Evolutionary conservation across 192 early-diverging fungal genomes (phyloP).

Genomic region (Entomortierella beljakovae): DNA sequence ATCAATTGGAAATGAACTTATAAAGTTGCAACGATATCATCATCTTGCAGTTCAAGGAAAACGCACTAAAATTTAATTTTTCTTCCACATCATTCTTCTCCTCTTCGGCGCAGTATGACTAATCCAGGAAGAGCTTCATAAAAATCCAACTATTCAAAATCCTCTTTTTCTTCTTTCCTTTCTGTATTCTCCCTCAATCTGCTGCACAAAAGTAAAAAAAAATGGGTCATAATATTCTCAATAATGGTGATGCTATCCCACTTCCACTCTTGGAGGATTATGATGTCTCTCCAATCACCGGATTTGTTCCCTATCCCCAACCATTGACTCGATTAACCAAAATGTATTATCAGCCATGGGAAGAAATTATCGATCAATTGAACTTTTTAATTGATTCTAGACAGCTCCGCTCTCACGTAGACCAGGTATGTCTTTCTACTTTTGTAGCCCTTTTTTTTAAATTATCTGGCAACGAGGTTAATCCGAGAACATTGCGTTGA

Average conservation of each 20-base stretch:
- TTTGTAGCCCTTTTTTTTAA: neutral
- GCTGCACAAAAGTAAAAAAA: neutral
- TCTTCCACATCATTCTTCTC: too few relatives aligned
- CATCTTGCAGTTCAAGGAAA: too few relatives aligned
- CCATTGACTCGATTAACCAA: slow-evolving; percentile 78
- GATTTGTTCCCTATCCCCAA: slow-evolving; percentile 84
- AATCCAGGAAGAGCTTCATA: too few relatives aligned
- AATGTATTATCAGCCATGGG: slow-evolving; percentile 89
- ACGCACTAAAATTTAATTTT: too few relatives aligned
- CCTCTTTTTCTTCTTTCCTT: too few relatives aligned
- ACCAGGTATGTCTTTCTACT: slow-evolving; percentile 64
- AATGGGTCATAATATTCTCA: neutral
- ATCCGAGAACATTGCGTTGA: neutral
- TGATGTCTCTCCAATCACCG: slow-evolving; percentile 81
- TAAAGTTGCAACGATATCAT: too few relatives aligned
- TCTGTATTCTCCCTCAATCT: neutral
- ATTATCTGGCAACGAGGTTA: neutral
- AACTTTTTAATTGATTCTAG: slow-evolving; percentile 76
- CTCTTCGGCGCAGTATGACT: too few relatives aligned
- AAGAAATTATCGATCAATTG: slow-evolving; percentile 83
- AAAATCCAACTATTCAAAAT: too few relatives aligned
- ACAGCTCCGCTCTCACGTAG: slow-evolving; percentile 69
- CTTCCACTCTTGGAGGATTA: slow-evolving; percentile 74
- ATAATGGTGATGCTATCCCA: neutral
- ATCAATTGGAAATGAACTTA: too few relatives aligned